Percentiles rank a stretch among this genome's conserved stretches.
Evolutionary conservation across 2,329 filamentous ascomycete species (phyloP).

Genomic region (Arthroderma uncinatum): DNA sequence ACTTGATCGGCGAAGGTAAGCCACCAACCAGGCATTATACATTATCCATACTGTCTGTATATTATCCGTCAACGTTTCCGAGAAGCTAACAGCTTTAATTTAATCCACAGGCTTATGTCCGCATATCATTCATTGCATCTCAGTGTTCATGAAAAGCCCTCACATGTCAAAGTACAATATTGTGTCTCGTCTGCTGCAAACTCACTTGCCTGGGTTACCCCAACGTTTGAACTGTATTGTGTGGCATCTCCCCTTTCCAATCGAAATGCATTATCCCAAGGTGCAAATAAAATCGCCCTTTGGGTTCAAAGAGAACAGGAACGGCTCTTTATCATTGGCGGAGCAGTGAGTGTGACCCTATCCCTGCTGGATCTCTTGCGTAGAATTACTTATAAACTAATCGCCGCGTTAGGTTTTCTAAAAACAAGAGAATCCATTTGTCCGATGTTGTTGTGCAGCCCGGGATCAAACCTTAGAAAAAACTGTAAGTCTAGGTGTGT

Average conservation of each 20-base stretch:
- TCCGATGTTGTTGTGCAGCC: too few species aligned
- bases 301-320: slow-evolving; percentile 92
- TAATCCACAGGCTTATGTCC: slow-evolving; percentile 52
- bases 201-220: slow-evolving; percentile 81
- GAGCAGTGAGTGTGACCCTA: slow-evolving; percentile 52
- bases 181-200: slow-evolving; percentile 62
- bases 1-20: slow-evolving; percentile 52
- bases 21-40: slow-evolving; percentile 8
- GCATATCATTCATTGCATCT: slow-evolving; percentile 79
- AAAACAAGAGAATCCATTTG: too few species aligned
- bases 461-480: too few species aligned
- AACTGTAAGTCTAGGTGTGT: too few species aligned
- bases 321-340: slow-evolving; percentile 89
- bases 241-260: slow-evolving; percentile 64
- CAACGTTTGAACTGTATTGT: slow-evolving; percentile 86
- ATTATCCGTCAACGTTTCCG: neutral
- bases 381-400: too few species aligned
- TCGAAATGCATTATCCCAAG: slow-evolving; percentile 60
- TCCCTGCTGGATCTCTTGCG: neutral
- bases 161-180: slow-evolving; percentile 78
- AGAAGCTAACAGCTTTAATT: neutral
- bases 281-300: slow-evolving; percentile 77
- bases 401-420: neutral
- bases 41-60: neutral
- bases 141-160: slow-evolving; percentile 70